Conservation (phyloP, 2,329 filamentous ascomycete genomes). For the Fusarium kyushuense region DNA sequence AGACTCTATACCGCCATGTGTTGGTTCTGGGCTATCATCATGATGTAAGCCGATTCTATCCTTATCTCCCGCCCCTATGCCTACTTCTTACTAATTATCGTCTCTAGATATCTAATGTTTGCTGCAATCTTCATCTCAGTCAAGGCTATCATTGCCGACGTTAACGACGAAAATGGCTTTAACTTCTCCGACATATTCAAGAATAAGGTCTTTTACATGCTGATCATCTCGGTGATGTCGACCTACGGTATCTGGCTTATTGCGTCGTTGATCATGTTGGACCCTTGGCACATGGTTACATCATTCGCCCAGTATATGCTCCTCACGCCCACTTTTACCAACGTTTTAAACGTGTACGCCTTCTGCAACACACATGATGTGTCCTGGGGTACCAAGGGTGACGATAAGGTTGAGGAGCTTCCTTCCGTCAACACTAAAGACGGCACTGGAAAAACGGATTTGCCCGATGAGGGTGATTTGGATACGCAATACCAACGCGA, state of each 20-base stretch:
- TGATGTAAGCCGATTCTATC: constrained; percentile 80
- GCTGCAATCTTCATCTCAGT: constrained; percentile 96
- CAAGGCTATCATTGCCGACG: constrained; percentile 80
- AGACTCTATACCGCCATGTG: constrained; percentile 97
- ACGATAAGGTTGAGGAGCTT: constrained; percentile 93
- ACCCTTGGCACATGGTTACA: constrained; percentile 99
- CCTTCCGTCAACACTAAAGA: constrained; percentile 91
- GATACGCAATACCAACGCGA: constrained; percentile 96
- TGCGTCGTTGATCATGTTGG: constrained; percentile 92
- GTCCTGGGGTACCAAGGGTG: constrained; percentile 98
- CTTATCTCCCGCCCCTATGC: neutral
- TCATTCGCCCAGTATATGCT: constrained; percentile 94
- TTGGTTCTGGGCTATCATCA: constrained; percentile 97
- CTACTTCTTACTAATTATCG: constrained; percentile 38
- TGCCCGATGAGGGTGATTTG: constrained; percentile 93
- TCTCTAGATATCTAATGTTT: constrained; percentile 84
- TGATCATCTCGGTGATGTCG: constrained; percentile 91
- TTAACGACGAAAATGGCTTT: constrained; percentile 72
- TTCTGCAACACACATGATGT: constrained; percentile 99
- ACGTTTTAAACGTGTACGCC: constrained; percentile 98
- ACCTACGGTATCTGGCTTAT: constrained; percentile 95
- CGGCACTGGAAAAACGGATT: constrained; percentile 89
- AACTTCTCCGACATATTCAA: constrained; percentile 79
- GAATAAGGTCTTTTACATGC: constrained; percentile 90
- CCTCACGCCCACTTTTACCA: constrained; percentile 95